Conservation (phyloP, 2,329 filamentous ascomycete genomes). For the Sclerotinia sclerotiorum region DNA sequence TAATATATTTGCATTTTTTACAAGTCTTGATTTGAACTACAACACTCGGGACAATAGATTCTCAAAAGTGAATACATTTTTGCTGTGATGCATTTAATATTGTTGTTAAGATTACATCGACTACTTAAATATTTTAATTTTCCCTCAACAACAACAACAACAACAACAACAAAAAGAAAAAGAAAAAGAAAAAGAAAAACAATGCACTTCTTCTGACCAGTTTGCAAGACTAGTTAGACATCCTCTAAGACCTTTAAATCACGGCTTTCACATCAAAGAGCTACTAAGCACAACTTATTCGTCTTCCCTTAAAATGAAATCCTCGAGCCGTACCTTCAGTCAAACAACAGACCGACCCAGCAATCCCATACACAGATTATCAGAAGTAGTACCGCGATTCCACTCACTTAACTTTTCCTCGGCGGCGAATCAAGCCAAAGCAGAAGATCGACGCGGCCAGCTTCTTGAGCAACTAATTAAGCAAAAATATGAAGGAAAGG, state of each 20-base stretch:
- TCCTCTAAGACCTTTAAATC: not conserved
- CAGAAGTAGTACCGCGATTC: not conserved
- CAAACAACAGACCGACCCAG: not conserved
- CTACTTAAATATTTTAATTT: not conserved
- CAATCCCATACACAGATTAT: not conserved
- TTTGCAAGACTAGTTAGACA: not conserved
- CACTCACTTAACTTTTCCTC: not conserved
- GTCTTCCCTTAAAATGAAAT: not conserved
- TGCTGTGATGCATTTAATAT: not conserved
- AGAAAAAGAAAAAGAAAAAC: no score
- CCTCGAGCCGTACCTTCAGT: not conserved
- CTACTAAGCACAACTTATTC: not conserved
- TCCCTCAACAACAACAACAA: not conserved
- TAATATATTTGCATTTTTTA: not conserved
- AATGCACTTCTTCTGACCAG: not conserved
- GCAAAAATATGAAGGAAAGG: not conserved
- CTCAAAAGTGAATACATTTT: not conserved
- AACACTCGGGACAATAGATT: not conserved
- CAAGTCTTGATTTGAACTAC: not conserved
- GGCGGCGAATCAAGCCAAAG: not conserved
- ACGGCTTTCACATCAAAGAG: no score
- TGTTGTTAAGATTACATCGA: not conserved
- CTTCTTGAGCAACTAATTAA: not conserved
- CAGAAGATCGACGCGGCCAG: not conserved
- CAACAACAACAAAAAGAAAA: not conserved